phyloP scores from a whole-genome alignment of 2,329 filamentous ascomycete species.

The Mariannaea elegans region DNA sequence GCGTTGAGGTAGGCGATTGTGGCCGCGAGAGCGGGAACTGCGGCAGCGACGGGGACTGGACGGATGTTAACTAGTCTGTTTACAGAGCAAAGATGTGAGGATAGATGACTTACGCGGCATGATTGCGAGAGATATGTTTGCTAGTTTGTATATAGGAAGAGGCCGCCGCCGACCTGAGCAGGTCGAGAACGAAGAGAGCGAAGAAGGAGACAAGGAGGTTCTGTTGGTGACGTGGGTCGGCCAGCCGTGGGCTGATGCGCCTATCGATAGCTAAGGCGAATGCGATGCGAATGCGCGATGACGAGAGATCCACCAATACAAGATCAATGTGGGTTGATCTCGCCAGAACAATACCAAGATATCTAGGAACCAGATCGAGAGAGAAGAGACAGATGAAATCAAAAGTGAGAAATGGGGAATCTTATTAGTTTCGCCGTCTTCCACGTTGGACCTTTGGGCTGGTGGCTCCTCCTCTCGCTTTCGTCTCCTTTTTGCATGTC shows the following conservation, averaged over 20 bases:
- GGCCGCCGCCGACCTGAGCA: not conserved
- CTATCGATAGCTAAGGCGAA: conserved; percentile 1
- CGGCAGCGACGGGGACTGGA: conserved; percentile 61
- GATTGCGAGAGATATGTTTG: not conserved
- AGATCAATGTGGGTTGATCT: too few relatives aligned
- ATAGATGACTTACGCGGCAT: conserved; percentile 29
- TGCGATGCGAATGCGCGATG: not conserved
- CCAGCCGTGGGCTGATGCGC: conserved; percentile 14
- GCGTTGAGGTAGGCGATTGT: conserved; percentile 83
- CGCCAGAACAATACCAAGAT: too few relatives aligned
- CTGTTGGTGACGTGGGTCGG: conserved; percentile 9
- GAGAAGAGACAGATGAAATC: too few relatives aligned
- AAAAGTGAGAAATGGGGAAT: not conserved
- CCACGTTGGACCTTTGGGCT: not conserved
- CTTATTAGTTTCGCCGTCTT: not conserved
- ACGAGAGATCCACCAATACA: too few relatives aligned
- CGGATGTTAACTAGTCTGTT: not conserved
- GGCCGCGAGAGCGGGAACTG: conserved; percentile 70
- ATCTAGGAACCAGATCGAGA: too few relatives aligned
- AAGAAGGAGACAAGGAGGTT: not conserved
- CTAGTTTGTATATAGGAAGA: not conserved
- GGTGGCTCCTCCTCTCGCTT: not conserved
- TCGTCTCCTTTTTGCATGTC: not conserved
- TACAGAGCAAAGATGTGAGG: not conserved
- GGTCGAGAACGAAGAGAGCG: not conserved